Percentiles rank a stretch among this genome's conserved stretches.
Evolutionary conservation across 306 rosid genomes (phyloP).

Genomic region (Begonia masoniana): DNA sequence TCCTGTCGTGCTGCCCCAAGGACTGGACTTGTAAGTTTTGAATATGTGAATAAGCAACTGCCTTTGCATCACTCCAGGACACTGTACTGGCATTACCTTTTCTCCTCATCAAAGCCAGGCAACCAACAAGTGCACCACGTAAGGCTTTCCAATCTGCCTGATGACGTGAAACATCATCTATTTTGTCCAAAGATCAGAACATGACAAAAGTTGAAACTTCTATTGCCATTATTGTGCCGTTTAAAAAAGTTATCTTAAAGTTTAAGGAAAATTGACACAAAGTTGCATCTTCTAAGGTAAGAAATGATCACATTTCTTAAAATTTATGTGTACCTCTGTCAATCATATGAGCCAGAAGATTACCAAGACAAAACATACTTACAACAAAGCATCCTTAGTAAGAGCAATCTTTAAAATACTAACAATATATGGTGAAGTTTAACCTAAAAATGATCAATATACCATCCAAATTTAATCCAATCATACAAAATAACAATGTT

Average conservation of each 20-base stretch:
- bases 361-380: no score
- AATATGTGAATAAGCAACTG: conserved; percentile 48
- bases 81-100: conserved; percentile 44
- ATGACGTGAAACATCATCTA: conserved; percentile 19
- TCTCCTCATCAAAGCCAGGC: conserved; percentile 74
- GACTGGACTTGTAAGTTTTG: conserved; percentile 68
- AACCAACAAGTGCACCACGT: conserved; percentile 91
- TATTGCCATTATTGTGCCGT: background rate
- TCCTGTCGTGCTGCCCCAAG: conserved; percentile 78
- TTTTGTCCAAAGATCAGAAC: conserved; percentile 5
- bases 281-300: no score
- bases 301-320: no score
- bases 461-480: no score
- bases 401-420: no score
- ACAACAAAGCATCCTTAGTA: no score
- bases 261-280: no score
- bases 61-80: conserved; percentile 55
- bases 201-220: background rate
- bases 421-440: no score
- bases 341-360: no score
- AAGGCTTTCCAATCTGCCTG: conserved; percentile 99
- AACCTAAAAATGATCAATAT: no score
- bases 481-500: no score
- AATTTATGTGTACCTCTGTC: no score
- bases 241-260: background rate